Evolutionary conservation across 2,329 filamentous ascomycete species (phyloP), one percentile per base, ranked within the genome.

Genomic region (Epichloe sibirici): DNA sequence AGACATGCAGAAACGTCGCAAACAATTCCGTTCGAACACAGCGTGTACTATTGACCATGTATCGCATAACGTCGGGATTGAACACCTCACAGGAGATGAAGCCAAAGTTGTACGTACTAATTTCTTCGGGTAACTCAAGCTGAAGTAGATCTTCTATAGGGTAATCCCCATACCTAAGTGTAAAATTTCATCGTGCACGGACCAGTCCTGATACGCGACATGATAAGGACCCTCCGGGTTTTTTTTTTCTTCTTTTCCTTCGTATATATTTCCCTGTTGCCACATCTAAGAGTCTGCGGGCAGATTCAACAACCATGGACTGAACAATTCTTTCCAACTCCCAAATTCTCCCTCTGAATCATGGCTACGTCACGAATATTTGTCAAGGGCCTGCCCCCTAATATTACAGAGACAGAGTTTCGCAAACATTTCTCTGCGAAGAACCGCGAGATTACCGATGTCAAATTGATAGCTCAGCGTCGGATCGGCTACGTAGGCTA

Each of bases 401-500:
- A 81, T 52, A 85, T 95, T 62, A 85, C 83, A 12, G 89, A 94
- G 70, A 82, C 85, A 51, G 87, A 94, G 59, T 86, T 97, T 65
- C 83, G 82, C 65, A 90, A 88, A 65, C 90, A 97, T 71, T 98
- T 98, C 69, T 81, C 86, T 55, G 78, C 73, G 42, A 72, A 81
- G 61, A 85, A 84, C 56, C 81, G 81, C 57, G 75, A 86, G 57
- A 81, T 96, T 65, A 97, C 91, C 51, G 93, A 98, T 71, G 81
- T 90, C 62, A 95, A 95, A 77, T 80, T 96, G 65, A 88, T 97
- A 65, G 81, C 88, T 5, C 83, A 90, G 63, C 82, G 93, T 62
- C 82, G 90, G 60, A 96, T 98, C 69, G 93, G 90, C 61, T 98
- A 95, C 76, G 82, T 98, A 55, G 93, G 93, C 57, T 97, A 91